Percentiles rank a stretch among this genome's conserved stretches.
These are phyloP conservation scores for Trichoderma polysporum DNA, from an alignment of 2,329 filamentous ascomycete species.

Conservation along the genomic window DNA sequence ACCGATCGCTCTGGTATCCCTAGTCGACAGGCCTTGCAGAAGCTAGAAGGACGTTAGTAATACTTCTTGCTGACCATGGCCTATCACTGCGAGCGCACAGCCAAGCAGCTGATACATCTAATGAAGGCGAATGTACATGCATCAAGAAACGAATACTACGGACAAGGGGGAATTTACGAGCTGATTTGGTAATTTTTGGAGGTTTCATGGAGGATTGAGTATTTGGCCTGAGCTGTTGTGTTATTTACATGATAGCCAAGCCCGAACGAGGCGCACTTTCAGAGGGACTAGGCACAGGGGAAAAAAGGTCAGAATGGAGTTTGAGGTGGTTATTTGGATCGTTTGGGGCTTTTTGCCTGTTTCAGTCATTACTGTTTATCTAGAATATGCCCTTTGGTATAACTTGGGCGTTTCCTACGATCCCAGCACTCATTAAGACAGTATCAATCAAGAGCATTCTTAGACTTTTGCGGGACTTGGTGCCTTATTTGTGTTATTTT, in stretches of 20 bases:
- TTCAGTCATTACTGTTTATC: neutral
- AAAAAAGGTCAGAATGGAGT: neutral
- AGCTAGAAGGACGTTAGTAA: neutral
- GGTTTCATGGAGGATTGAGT: neutral
- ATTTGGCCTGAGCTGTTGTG: neutral
- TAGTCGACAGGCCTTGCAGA: too few species aligned
- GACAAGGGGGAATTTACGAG: neutral
- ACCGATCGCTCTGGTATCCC: neutral
- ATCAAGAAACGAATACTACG: neutral
- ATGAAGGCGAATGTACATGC: neutral
- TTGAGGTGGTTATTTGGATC: neutral
- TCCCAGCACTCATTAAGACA: neutral
- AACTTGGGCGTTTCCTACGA: neutral
- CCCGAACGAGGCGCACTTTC: neutral
- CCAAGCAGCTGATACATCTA: neutral
- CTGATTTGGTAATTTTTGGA: neutral
- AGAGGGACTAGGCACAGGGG: neutral
- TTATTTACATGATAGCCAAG: neutral
- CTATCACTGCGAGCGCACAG: neutral
- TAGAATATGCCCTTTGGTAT: neutral
- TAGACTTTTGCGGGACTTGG: neutral
- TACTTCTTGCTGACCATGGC: neutral
- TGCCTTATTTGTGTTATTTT: neutral
- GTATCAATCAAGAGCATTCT: neutral
- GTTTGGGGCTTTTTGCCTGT: neutral